These are phyloP conservation scores for Symbiodinium pilosum DNA, from an alignment of 73 alveolate genomes.

Conservation along the genomic window DNA sequence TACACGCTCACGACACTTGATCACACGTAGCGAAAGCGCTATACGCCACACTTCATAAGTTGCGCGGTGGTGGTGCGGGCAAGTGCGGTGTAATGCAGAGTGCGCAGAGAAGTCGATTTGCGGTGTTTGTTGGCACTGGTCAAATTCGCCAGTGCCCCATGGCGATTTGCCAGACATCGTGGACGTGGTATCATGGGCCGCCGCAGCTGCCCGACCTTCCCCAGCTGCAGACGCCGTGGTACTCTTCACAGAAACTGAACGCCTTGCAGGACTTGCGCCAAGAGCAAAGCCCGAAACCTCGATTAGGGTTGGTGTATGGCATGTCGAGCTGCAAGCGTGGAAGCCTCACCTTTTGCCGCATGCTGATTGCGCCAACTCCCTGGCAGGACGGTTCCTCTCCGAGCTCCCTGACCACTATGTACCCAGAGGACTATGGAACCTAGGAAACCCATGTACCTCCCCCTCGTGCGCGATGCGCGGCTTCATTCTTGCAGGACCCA, in stretches of 20 bases:
- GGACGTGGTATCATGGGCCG: background rate
- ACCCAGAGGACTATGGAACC: background rate
- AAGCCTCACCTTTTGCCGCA: background rate
- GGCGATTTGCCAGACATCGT: background rate
- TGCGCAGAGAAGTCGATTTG: background rate
- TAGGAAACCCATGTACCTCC: background rate
- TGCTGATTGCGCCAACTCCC: slow-evolving; percentile 2
- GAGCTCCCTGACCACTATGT: background rate
- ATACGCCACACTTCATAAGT: no score
- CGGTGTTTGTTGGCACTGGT: background rate
- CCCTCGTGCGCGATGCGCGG: background rate
- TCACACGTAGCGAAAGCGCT: no score
- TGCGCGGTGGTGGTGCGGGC: no score
- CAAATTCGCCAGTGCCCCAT: background rate
- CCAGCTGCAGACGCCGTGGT: slow-evolving; percentile 12
- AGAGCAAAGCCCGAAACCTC: background rate
- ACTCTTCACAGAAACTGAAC: background rate
- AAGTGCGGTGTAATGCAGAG: background rate
- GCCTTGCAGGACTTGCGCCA: background rate
- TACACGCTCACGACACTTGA: no score
- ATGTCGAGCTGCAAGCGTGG: background rate
- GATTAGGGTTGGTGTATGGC: background rate
- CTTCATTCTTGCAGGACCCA: background rate
- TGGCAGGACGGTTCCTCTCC: background rate
- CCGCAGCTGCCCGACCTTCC: slow-evolving; percentile 4